phyloP scores from a whole-genome alignment of 441 rosid genomes.

The Arabidopsis lyrata region DNA sequence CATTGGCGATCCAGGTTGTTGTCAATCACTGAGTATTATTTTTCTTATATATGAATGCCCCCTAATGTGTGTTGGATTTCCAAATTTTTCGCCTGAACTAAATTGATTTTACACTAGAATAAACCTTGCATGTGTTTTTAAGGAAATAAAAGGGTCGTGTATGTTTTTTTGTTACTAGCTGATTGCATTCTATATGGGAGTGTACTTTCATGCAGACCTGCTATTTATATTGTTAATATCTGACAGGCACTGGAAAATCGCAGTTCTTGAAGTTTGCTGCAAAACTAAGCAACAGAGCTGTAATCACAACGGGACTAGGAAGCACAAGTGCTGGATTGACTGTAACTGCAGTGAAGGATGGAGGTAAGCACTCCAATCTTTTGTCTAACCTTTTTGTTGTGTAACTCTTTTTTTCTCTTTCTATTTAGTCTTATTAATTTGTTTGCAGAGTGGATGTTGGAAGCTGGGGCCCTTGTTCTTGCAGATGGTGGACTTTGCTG shows the following conservation, averaged over 20 bases:
- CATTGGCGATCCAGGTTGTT: slow-evolving; percentile 95
- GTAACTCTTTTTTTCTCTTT: background rate
- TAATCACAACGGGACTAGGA: slow-evolving; percentile 96
- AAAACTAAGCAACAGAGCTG: slow-evolving; percentile 91
- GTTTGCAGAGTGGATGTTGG: slow-evolving; percentile 93
- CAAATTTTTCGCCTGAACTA: background rate
- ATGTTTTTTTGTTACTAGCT: background rate
- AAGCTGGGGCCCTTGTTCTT: slow-evolving; percentile 99
- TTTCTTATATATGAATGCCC: background rate
- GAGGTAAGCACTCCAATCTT: slow-evolving; percentile 56
- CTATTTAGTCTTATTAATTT: slow-evolving; percentile 9
- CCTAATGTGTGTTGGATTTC: background rate
- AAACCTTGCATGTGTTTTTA: background rate
- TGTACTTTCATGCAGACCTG: background rate
- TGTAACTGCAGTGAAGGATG: slow-evolving; percentile 98
- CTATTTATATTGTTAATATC: slow-evolving; percentile 10
- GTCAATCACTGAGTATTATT: slow-evolving; percentile 24
- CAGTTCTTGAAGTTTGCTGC: slow-evolving; percentile 98
- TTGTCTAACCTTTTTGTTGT: slow-evolving; percentile 16
- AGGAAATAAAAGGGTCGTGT: background rate
- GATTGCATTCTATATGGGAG: background rate
- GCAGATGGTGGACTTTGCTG: slow-evolving; percentile 99
- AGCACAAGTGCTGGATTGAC: slow-evolving; percentile 99
- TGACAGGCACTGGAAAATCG: slow-evolving; percentile 96
- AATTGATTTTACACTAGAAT: background rate